Percentiles rank a stretch among this genome's conserved stretches.
These are phyloP conservation scores for Pleurotus tuoliensis DNA, from an alignment of 768 basidiomycete genomes.

Conservation along the genomic window DNA sequence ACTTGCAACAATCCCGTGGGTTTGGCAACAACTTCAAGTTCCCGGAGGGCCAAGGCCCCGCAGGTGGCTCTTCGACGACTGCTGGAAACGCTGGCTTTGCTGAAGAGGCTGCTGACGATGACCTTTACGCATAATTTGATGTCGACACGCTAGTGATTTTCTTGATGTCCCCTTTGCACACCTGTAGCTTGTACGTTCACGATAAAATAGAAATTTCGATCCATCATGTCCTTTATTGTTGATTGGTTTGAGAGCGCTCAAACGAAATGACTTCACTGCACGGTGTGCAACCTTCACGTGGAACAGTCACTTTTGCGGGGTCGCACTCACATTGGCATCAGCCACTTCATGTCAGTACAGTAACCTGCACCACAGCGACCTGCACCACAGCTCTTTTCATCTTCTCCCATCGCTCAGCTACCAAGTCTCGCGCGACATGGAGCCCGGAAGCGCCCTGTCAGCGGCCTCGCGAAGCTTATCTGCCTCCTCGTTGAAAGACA, in stretches of 20 bases:
- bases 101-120: slow-evolving; percentile 86
- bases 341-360: background rate
- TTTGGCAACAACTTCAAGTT: slow-evolving; percentile 98
- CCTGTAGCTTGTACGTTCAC: slow-evolving; percentile 2
- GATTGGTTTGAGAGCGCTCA: background rate
- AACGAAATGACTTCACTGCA: background rate
- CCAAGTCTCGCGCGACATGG: slow-evolving; percentile 11
- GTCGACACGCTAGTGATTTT: background rate
- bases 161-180: background rate
- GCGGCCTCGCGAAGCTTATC: slow-evolving; percentile 51
- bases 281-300: background rate
- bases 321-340: background rate
- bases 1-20: slow-evolving; percentile 85
- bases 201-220: background rate
- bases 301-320: background rate
- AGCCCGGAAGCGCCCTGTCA: slow-evolving; percentile 23
- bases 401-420: background rate
- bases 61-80: slow-evolving; percentile 36
- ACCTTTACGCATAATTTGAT: slow-evolving; percentile 73
- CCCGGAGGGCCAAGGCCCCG: slow-evolving; percentile 66
- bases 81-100: slow-evolving; percentile 73
- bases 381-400: background rate
- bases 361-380: background rate
- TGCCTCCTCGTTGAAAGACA: slow-evolving; percentile 57
- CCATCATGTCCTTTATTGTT: background rate